Conservation (phyloP, 495 filamentous ascomycete species). For the Neurospora sp. region DNA sequence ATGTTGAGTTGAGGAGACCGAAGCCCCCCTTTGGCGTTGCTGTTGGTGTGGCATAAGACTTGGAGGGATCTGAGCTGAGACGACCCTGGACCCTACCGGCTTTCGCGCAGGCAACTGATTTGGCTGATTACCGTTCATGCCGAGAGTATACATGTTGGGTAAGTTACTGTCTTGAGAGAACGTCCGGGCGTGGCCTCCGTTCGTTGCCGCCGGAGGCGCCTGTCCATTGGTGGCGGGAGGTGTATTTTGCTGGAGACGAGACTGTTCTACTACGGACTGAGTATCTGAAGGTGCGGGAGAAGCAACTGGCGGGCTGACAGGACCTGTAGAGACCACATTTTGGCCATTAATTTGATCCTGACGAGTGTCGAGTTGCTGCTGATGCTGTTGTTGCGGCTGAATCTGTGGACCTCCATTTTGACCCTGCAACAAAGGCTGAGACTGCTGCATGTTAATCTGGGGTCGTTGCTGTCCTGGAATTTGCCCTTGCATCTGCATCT, state of each 20-base stretch:
- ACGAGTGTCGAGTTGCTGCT: constrained; percentile 1
- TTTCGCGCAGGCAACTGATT: constrained; percentile 6
- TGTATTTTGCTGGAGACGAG: constrained; percentile 7
- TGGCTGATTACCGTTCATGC: background rate
- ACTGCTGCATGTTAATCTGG: constrained; percentile 3
- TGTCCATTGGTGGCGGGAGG: constrained; percentile 9
- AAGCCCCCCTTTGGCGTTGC: constrained; percentile 2
- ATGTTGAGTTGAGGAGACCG: background rate
- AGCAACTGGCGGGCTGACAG: background rate
- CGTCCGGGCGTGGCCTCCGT: background rate
- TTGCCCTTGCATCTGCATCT: constrained; percentile 1
- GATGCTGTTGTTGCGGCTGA: background rate
- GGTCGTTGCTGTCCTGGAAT: constrained; percentile 1
- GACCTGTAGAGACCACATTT: background rate
- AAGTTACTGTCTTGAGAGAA: background rate
- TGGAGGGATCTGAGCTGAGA: background rate
- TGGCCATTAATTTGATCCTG: background rate
- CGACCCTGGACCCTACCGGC: background rate
- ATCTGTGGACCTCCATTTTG: constrained; percentile 1
- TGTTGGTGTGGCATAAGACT: background rate
- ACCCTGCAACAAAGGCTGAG: constrained; percentile 2
- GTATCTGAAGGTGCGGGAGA: constrained; percentile 3
- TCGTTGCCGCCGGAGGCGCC: background rate
- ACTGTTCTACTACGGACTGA: constrained; percentile 7
- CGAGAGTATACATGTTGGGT: background rate